phyloP scores from a whole-genome alignment of 352 stramenopile genomes.

The Phytophthora constricta region DNA sequence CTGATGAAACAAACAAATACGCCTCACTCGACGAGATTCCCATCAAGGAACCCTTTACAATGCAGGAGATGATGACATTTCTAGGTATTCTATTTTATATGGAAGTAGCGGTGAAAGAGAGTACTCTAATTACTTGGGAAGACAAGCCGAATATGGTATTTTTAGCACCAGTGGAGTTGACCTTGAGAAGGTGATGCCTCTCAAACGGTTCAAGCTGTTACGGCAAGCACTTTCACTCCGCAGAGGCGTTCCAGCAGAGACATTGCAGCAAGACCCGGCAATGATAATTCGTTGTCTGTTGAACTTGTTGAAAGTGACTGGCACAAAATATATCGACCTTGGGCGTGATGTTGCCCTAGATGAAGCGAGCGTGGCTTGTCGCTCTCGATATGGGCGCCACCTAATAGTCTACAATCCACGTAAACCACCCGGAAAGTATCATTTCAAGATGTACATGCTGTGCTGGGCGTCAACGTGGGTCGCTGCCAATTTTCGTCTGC shows the following conservation, averaged over 20 bases:
- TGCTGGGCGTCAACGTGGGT: slow-evolving; percentile 36
- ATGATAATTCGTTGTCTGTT: not conserved
- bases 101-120: slow-evolving; percentile 35
- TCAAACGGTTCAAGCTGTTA: slow-evolving; percentile 29
- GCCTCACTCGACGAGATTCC: not conserved
- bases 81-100: slow-evolving; percentile 8
- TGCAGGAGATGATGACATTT: slow-evolving; percentile 17
- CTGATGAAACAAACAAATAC: slow-evolving; percentile 25
- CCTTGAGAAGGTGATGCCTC: slow-evolving; percentile 28
- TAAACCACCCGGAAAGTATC: slow-evolving; percentile 31
- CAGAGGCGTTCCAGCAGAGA: not conserved
- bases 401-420: slow-evolving; percentile 11
- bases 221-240: slow-evolving; percentile 26
- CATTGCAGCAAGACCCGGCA: not conserved
- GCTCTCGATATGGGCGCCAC: slow-evolving; percentile 1
- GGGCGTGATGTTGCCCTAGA: slow-evolving; percentile 10
- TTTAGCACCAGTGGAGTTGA: slow-evolving; percentile 2
- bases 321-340: slow-evolving; percentile 3
- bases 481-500: slow-evolving; percentile 31
- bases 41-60: slow-evolving; percentile 2
- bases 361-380: slow-evolving; percentile 13
- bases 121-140: slow-evolving; percentile 37
- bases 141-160: slow-evolving; percentile 29
- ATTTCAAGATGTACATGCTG: slow-evolving; percentile 40
- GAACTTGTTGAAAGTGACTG: slow-evolving; percentile 4